Conservation (phyloP, 225 moss, liverwort and hornwort species). For the Sphagnum tenellum region DNA sequence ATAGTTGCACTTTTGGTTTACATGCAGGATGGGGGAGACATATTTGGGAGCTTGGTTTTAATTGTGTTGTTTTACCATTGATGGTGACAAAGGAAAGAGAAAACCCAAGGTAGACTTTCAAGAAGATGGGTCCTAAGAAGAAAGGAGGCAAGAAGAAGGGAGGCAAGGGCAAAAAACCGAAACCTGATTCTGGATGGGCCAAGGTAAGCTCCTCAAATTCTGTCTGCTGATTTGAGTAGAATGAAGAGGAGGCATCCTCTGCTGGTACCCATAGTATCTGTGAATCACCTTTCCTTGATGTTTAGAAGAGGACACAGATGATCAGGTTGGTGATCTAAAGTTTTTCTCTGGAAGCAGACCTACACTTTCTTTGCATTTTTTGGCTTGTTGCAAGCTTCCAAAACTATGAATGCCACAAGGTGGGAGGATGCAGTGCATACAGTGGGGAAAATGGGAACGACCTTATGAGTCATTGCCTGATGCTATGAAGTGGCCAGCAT, state of each 20-base stretch:
- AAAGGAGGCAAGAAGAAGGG: slow-evolving; percentile 22
- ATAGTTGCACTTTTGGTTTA: too few relatives aligned
- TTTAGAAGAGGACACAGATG: too few relatives aligned
- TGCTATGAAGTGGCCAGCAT: slow-evolving; percentile 31
- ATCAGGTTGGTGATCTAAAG: too few relatives aligned
- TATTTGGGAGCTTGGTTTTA: too few relatives aligned
- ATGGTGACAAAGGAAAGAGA: too few relatives aligned
- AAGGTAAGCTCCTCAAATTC: slow-evolving; percentile 26
- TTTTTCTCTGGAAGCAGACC: too few relatives aligned
- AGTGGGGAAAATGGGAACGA: slow-evolving; percentile 78
- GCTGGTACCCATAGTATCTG: not conserved
- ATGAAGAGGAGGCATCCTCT: not conserved
- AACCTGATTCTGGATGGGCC: slow-evolving; percentile 62
- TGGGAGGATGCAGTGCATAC: slow-evolving; percentile 36
- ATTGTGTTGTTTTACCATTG: too few relatives aligned
- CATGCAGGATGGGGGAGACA: too few relatives aligned
- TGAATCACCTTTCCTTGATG: not conserved
- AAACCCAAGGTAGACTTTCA: too few relatives aligned
- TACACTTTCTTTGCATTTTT: too few relatives aligned
- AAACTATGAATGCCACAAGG: not conserved
- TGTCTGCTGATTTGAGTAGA: not conserved
- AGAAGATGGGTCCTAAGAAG: slow-evolving; percentile 19
- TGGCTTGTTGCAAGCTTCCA: not conserved
- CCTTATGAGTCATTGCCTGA: slow-evolving; percentile 72
- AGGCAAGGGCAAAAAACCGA: slow-evolving; percentile 39